phyloP scores from a whole-genome alignment of 495 filamentous ascomycete genomes.

The Hypomontagnella submonticulosa region DNA sequence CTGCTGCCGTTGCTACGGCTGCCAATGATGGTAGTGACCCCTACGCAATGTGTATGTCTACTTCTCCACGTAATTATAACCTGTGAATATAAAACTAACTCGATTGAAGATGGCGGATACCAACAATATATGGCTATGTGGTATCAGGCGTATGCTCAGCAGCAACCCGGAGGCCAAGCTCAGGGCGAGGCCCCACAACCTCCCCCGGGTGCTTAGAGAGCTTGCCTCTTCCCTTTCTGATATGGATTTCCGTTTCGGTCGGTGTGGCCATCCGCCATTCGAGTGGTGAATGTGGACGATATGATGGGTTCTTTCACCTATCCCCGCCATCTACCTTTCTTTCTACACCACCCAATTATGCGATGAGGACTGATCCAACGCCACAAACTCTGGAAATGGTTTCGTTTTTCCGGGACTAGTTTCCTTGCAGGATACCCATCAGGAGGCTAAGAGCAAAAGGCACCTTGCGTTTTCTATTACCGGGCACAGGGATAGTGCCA shows the following conservation, averaged over 20 bases:
- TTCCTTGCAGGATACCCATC: no score
- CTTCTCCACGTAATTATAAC: neutral
- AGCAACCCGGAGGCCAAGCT: slow-evolving; percentile 36
- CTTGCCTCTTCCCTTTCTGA: neutral
- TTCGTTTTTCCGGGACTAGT: no score
- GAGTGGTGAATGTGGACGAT: no score
- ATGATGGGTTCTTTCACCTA: no score
- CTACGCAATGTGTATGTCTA: slow-evolving; percentile 67
- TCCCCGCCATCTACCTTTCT: no score
- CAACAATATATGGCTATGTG: slow-evolving; percentile 71
- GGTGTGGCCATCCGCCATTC: no score
- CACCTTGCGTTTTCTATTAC: no score
- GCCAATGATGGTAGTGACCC: slow-evolving; percentile 58
- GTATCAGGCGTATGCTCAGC: slow-evolving; percentile 67
- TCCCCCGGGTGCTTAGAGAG: slow-evolving; percentile 37
- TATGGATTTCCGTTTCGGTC: neutral
- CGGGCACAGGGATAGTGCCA: no score
- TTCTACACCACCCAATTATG: no score
- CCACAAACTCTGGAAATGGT: no score
- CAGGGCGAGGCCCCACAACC: slow-evolving; percentile 41
- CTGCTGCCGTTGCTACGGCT: slow-evolving; percentile 43
- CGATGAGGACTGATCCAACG: no score
- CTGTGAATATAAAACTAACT: slow-evolving; percentile 19
- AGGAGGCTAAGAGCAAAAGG: no score
- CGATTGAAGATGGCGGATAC: slow-evolving; percentile 67